Evolutionary conservation across 1,284 basidiomycete genomes (phyloP).

Genomic region (Bondarzewia mesenterica): DNA sequence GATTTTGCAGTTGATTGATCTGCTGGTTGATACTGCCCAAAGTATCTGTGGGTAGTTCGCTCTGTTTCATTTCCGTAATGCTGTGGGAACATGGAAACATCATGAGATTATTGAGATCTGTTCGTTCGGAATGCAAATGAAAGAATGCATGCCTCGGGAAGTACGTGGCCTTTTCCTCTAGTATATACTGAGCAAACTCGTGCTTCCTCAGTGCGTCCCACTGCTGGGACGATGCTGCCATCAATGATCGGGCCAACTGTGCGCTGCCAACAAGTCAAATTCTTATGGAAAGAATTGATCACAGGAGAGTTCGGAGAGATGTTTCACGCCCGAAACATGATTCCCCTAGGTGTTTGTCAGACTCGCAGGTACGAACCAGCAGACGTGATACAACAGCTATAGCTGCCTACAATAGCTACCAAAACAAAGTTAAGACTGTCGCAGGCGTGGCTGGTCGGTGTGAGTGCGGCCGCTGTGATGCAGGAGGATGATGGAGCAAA

Average conservation of each 20-base stretch:
- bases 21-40: slow-evolving; percentile 22
- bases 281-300: no score
- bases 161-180: slow-evolving; percentile 11
- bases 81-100: slow-evolving; percentile 3
- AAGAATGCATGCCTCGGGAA: slow-evolving; percentile 12
- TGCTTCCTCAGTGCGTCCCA: slow-evolving; percentile 6
- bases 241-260: background rate
- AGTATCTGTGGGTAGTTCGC: slow-evolving; percentile 17
- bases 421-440: no score
- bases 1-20: slow-evolving; percentile 28
- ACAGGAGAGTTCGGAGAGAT: no score
- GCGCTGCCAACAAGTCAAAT: background rate
- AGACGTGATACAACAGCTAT: no score
- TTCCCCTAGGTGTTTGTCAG: no score
- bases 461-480: no score
- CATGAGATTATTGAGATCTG: background rate
- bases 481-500: no score
- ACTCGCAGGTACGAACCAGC: no score
- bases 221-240: background rate
- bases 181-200: slow-evolving; percentile 11
- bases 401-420: no score
- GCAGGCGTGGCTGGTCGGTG: no score
- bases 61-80: slow-evolving; percentile 13
- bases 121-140: background rate
- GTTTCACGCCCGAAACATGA: no score